Evolutionary conservation across 805 yeast species (phyloP), one percentile per base, ranked within the genome.

Genomic region (Metschnikowia orientalis): DNA sequence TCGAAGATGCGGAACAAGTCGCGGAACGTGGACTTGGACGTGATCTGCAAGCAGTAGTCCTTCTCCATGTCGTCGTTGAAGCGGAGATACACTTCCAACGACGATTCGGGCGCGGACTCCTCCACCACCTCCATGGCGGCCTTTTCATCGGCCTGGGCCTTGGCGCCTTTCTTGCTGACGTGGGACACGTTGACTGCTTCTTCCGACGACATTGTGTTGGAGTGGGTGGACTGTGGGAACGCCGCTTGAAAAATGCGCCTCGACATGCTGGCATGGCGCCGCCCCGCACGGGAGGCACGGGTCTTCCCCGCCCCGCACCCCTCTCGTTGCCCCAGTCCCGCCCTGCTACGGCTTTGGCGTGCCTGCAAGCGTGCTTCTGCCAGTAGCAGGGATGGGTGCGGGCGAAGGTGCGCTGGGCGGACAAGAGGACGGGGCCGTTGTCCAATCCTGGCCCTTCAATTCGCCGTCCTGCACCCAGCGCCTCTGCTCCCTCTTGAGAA

Each of bases 31-130:
- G 77, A 73, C 18, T 67, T 66, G 12, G 75, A 60, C 15, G 71
- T 67, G n/a, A 88, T 75, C 45, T 76, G 79, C 64, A 90, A 86
- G 48, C 95, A 85, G 60, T 87, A 89, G 56, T 90, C 98, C 56
- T 82, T 82, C 50, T 87, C 96, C 30, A 64, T 57, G 52, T 89
- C 95, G 38, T 75, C 81, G 54, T 85, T 87, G 72, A 90, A 77
- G 39, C 98, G 81, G 44, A 92, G 59, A 62, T 77, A 88, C 23
- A 73, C 52, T 43, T 76, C 82, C 31, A 65, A 42, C 14, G 47
- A 33, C 14, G 47, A 34, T 19, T 33, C 43, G 3, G 35, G 32
- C 18, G 14, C 25, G 8, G 25, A 22, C n/a, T 28, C 25, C 15
- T 28, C 32, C 20, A 28, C 19, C 32, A 28, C 32, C 25, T 28